Conservation (phyloP, 139 green algal species). For the Pseudopediastrum boryanum region DNA sequence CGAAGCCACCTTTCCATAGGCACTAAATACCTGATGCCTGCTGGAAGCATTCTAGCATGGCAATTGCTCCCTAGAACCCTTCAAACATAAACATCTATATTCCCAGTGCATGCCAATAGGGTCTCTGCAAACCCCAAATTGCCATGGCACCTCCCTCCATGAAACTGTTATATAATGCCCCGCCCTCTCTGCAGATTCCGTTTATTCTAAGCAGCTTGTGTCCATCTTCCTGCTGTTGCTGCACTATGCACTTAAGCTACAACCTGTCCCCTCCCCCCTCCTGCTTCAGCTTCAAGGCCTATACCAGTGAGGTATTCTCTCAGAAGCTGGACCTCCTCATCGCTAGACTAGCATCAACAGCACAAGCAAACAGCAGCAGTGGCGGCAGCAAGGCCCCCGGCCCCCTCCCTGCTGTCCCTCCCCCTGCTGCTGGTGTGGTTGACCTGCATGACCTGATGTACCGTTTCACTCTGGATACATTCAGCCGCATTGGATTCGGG, state of each 20-base stretch:
- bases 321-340: slow-evolving; percentile 18
- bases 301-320: slow-evolving; percentile 17
- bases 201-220: neutral
- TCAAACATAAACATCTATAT: too few species aligned
- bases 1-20: too few species aligned
- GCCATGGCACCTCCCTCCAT: too few species aligned
- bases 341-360: neutral
- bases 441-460: slow-evolving; percentile 45
- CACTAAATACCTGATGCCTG: too few species aligned
- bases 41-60: too few species aligned
- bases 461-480: slow-evolving; percentile 36
- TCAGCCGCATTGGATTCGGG: slow-evolving; percentile 31
- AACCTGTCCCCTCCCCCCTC: neutral
- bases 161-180: too few species aligned
- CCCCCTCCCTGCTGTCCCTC: neutral
- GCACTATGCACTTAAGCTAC: too few species aligned
- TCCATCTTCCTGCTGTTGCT: neutral
- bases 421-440: too few species aligned
- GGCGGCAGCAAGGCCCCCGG: neutral
- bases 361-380: neutral
- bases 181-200: too few species aligned
- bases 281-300: slow-evolving; percentile 30
- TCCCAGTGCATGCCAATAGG: too few species aligned
- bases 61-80: too few species aligned
- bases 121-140: too few species aligned